Base-by-base conservation (phyloP, 371 early-diverging fungal species). In the Apophysomyces trapeziformis region DNA sequence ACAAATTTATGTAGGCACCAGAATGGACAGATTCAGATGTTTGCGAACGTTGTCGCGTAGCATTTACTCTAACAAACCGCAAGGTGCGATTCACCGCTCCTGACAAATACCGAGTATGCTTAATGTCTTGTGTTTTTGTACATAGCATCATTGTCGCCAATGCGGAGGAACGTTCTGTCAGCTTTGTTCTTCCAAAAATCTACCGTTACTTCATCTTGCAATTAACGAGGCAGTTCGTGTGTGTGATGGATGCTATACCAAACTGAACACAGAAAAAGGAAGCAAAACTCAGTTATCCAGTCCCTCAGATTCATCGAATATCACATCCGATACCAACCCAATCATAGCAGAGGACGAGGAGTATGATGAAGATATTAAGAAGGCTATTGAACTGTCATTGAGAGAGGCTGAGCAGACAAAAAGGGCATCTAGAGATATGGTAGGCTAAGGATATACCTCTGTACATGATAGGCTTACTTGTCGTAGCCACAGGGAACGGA, bases 1-100 rank as follows among this genome's bases (percentile, higher is more conserved):
- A 16, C 16, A 60, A 21, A 60, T 37, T 16, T 38, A 18, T 44
- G 43, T 63, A 93, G 93, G 93, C 97, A 18, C 97, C 98, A 5
- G 97, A 94, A 68, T 98, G 98, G 98, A 89, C 93, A 11, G 97
- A 97, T 72, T 91, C 92, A 47, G 92, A 93, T 65, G 88, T 91
- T 9, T 98, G 98, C 75, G 93, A 90, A 80, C 88, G 98, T 38
- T 98, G 98, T 73, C 82, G 97, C 62, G 89, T 93, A 1, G 62
- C 79, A 11, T 98, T 98, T 69, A 96, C 97, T 0, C 79, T 94
- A 8, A 93, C 96, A 54, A 96, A 95, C 76, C 88, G 98, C 64
- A 97, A 97, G 76, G 85, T 82, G 73, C 18, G 45, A 57, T 58
- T 38, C 44, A 54, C 16, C 26, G n/a, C 39, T 56, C n/a, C 16